Base-by-base conservation (phyloP, 441 rosid species). In the Eruca vesicaria region DNA sequence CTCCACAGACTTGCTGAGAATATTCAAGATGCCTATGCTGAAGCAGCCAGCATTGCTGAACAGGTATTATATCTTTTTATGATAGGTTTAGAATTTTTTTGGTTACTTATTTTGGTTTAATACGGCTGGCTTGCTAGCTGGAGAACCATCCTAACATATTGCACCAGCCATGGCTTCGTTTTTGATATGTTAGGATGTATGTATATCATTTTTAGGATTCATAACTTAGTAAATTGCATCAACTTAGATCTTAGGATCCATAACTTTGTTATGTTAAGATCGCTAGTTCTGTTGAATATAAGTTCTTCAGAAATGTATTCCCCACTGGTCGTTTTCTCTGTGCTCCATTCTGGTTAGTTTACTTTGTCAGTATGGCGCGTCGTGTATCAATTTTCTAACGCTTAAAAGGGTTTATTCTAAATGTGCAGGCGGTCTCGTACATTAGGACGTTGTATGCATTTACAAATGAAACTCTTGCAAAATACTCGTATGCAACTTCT, bases 391-490 rank as follows among this genome's bases (percentile, higher is more conserved):
- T 53, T 15, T 67, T 75, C 21, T 18, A 64, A 48, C n/a, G 9
- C 66, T 55, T 68, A 15, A 53, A 66, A 72, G 41, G 33, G 16
- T 35, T 62, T 57, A 68, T 45, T 72, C 9, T 57, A 64, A 78
- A 68, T 77, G n/a, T 83, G 92, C 98, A 93, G 99, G 98, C 98
- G 18, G 82, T 96, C 79, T 96, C 98, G 56, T 92, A 85, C 74
- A 69, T 86, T 78, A 90, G 97, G 84, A 96, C 99, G 62, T 84
- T 96, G 66, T 92, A 86, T 90, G 98, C 98, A 63, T 96, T 96
- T 84, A 96, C 99, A 32, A 96, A 96, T 83, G 99, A 94, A 87
- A 94, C 97, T 71, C 81, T 94, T 84, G 99, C 98, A 64, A 96
- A 96, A 78, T 90, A 94, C 85, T 94, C 98, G 60, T 96, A 96